Evolutionary conservation across 257 asterid species (phyloP).

Genomic region (Solanum chmielewskii): DNA sequence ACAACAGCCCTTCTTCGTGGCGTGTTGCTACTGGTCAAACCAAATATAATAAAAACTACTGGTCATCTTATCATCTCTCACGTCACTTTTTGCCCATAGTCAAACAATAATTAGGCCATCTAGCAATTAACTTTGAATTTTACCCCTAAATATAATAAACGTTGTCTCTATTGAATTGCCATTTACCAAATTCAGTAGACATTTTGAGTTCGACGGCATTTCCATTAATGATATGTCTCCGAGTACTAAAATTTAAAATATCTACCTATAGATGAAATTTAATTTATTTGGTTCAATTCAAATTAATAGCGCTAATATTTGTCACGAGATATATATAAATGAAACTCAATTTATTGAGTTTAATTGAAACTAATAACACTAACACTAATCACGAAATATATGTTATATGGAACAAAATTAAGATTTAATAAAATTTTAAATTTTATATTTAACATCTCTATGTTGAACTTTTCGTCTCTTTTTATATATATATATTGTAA

Average conservation of each 20-base stretch:
- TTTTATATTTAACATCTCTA: too few species aligned
- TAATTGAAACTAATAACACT: not conserved
- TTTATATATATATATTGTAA: not conserved
- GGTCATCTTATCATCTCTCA: not conserved
- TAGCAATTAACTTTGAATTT: not conserved
- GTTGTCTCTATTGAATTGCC: not conserved
- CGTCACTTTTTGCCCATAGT: not conserved
- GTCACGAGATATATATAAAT: not conserved
- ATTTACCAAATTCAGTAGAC: not conserved
- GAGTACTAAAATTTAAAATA: not conserved
- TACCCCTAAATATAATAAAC: not conserved
- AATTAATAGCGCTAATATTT: not conserved
- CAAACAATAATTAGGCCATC: conserved; percentile 8
- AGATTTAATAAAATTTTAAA: too few species aligned
- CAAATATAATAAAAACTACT: not conserved
- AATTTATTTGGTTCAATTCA: not conserved
- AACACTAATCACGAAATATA: not conserved
- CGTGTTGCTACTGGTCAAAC: not conserved
- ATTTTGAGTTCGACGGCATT: not conserved
- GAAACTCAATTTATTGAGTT: not conserved
- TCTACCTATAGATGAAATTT: not conserved
- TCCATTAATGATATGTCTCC: not conserved
- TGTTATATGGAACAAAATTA: too few species aligned
- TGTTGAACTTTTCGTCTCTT: too few species aligned
- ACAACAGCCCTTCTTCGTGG: not conserved